Percentiles rank a stretch among this genome's conserved stretches.
phyloP scores from a whole-genome alignment of 805 yeast species.

The Myxozyma sirexii region DNA sequence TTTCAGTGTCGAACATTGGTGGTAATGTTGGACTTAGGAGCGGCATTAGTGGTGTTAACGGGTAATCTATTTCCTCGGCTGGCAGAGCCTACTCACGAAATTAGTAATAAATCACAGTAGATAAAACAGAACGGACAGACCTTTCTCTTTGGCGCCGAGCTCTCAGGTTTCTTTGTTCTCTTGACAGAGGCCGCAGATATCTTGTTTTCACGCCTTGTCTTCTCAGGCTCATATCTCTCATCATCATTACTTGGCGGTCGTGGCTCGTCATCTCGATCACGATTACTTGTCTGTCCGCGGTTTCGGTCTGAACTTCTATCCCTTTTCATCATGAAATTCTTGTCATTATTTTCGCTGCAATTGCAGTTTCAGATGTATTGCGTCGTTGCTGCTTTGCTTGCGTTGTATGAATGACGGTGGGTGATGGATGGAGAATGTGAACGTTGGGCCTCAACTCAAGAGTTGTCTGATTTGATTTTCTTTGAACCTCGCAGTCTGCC shows the following conservation, averaged over 20 bases:
- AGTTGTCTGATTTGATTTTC: too few relatives aligned
- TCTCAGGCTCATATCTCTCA: not conserved
- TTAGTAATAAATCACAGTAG: not conserved
- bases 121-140: not conserved
- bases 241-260: not conserved
- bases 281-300: not conserved
- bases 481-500: too few relatives aligned
- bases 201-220: not conserved
- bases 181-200: not conserved
- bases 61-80: constrained; percentile 16
- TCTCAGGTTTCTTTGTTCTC: not conserved
- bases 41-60: constrained; percentile 40
- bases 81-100: not conserved
- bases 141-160: not conserved
- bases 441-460: too few relatives aligned
- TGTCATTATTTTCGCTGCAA: not conserved
- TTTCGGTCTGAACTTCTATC: not conserved
- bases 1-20: constrained; percentile 37
- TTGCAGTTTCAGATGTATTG: too few relatives aligned
- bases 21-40: constrained; percentile 47
- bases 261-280: not conserved
- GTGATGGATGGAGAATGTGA: too few relatives aligned
- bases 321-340: not conserved
- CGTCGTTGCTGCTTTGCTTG: not conserved
- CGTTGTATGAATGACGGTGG: too few relatives aligned